Conservation (phyloP, 1,139 yeast species). For the Candida buenavistaensis region DNA sequence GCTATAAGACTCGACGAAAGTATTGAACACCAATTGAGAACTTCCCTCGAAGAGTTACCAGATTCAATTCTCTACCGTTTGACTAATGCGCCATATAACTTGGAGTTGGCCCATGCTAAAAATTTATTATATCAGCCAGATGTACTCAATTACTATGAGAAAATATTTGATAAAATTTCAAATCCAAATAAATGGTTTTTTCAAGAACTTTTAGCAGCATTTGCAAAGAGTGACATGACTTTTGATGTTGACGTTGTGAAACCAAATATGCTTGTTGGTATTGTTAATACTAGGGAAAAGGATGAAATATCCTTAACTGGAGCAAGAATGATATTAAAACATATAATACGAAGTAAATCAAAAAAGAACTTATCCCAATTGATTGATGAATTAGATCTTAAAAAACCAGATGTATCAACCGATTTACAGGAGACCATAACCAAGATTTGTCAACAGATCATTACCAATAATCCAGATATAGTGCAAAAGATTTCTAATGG, state of each 20-base stretch:
- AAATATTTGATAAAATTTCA: constrained; percentile 35
- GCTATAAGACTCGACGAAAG: constrained; percentile 45
- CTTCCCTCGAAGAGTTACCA: constrained; percentile 60
- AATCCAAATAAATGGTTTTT: constrained; percentile 78
- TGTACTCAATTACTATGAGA: constrained; percentile 52
- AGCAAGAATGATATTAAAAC: constrained; percentile 63
- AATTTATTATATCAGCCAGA: constrained; percentile 51
- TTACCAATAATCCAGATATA: constrained; percentile 53
- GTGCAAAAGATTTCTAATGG: constrained; percentile 59
- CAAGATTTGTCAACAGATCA: constrained; percentile 52
- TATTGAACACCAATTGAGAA: constrained; percentile 35
- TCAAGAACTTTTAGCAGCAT: constrained; percentile 74
- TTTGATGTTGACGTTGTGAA: constrained; percentile 39
- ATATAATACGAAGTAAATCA: constrained; percentile 51
- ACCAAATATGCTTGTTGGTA: constrained; percentile 21
- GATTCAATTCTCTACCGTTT: constrained; percentile 56
- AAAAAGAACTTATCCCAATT: constrained; percentile 36
- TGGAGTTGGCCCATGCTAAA: constrained; percentile 71
- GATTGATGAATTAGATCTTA: constrained; percentile 58
- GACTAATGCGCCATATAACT: constrained; percentile 49
- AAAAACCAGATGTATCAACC: constrained; percentile 32
- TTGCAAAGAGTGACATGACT: constrained; percentile 50
- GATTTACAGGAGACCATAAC: constrained; percentile 46
- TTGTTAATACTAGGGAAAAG: constrained; percentile 24
- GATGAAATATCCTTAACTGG: constrained; percentile 47